Conservation (phyloP, 805 yeast species). For the Diddensiella caesifluorescens region DNA sequence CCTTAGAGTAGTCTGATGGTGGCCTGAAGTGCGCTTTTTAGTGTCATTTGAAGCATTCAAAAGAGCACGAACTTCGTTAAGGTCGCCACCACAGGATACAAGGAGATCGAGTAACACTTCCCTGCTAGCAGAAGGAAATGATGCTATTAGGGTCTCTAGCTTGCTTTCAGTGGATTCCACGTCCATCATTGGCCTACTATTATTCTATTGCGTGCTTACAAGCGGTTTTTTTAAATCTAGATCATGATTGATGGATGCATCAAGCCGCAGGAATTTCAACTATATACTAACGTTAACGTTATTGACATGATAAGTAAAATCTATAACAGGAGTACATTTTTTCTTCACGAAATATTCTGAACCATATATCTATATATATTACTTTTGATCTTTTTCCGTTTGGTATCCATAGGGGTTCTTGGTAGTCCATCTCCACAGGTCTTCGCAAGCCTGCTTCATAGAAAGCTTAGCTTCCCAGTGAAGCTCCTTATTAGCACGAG, state of each 20-base stretch:
- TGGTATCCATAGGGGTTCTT: conserved; percentile 61
- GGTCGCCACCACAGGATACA: conserved; percentile 48
- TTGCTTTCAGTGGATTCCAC: not conserved
- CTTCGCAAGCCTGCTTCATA: conserved; percentile 60
- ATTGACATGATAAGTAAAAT: too few relatives aligned
- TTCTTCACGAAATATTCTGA: too few relatives aligned
- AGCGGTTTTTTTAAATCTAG: too few relatives aligned
- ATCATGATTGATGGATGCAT: too few relatives aligned
- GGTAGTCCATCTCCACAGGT: conserved; percentile 74
- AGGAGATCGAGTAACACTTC: conserved; percentile 47
- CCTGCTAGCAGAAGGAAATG: conserved; percentile 42
- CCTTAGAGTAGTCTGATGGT: conserved; percentile 17
- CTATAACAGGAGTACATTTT: too few relatives aligned
- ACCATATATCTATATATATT: too few relatives aligned
- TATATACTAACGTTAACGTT: too few relatives aligned
- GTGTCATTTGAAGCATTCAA: conserved; percentile 26
- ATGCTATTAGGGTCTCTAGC: conserved; percentile 5
- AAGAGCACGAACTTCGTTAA: conserved; percentile 38
- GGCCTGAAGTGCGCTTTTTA: not conserved
- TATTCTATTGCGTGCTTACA: too few relatives aligned
- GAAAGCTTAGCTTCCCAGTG: conserved; percentile 54
- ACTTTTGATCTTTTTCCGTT: too few relatives aligned
- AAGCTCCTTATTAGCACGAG: conserved; percentile 61
- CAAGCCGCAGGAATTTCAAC: too few relatives aligned
- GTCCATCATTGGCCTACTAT: too few relatives aligned